Percentiles rank a stretch among this genome's conserved stretches.
These are phyloP conservation scores for Microdochium trichocladiopsis DNA, from an alignment of 2,329 filamentous ascomycete species.

Conservation along the genomic window DNA sequence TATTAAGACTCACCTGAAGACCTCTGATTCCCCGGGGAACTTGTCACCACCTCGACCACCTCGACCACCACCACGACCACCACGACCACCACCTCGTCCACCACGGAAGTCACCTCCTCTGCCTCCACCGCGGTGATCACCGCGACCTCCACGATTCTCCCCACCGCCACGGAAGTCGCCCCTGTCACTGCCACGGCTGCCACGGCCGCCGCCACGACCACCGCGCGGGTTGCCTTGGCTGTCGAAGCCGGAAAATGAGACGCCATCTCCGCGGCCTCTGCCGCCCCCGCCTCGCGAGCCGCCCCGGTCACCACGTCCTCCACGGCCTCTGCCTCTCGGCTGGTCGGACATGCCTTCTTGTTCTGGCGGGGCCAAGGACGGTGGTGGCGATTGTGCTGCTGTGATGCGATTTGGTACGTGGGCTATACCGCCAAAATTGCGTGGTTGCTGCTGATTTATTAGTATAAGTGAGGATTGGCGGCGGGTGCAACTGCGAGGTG, in stretches of 20 bases:
- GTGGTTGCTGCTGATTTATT: not conserved
- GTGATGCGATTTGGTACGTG: not conserved
- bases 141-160: too few species aligned
- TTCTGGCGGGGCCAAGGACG: too few species aligned
- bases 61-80: slow-evolving; percentile 12
- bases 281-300: slow-evolving; percentile 9
- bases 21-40: slow-evolving; percentile 12
- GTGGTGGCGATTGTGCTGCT: not conserved
- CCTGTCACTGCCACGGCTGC: too few species aligned
- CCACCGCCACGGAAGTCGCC: too few species aligned
- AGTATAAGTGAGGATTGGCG: not conserved
- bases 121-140: too few species aligned
- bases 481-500: not conserved
- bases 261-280: slow-evolving; percentile 12
- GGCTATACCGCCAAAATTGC: not conserved
- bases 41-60: slow-evolving; percentile 10
- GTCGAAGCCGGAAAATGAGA: slow-evolving; percentile 2
- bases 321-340: slow-evolving; percentile 6
- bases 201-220: slow-evolving; percentile 5
- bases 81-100: slow-evolving; percentile 5
- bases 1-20: slow-evolving; percentile 22
- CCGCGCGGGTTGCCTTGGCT: slow-evolving; percentile 2
- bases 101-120: slow-evolving; percentile 9
- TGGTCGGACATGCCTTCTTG: not conserved
- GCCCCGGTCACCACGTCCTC: slow-evolving; percentile 9